These are phyloP conservation scores for Mucor mucedo DNA, from an alignment of 371 early-diverging fungal genomes.

Conservation along the genomic window DNA sequence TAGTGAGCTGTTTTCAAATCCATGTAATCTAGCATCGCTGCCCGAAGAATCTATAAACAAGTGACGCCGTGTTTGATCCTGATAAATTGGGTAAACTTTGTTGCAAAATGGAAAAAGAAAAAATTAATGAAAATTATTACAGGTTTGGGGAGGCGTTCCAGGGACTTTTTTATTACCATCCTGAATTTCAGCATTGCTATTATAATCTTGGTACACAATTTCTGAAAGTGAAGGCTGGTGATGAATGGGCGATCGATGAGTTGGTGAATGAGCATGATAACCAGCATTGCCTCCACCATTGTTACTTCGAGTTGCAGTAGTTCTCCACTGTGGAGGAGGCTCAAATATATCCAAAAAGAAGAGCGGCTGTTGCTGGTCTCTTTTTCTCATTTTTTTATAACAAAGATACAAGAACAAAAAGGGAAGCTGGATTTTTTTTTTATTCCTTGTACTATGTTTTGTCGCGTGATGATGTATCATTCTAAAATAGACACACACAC, in stretches of 20 bases:
- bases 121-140: too few relatives aligned
- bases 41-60: constrained; percentile 1
- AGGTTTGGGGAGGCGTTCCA: too few relatives aligned
- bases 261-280: constrained; percentile 12
- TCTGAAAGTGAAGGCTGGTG: constrained; percentile 31
- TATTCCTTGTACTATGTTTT: neutral
- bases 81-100: constrained; percentile 15
- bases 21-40: neutral
- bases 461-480: too few relatives aligned
- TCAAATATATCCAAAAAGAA: constrained; percentile 25
- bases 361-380: constrained; percentile 1
- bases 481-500: too few relatives aligned
- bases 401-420: constrained; percentile 1
- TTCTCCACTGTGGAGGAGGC: constrained; percentile 18
- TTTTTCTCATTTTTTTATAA: constrained; percentile 6
- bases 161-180: neutral
- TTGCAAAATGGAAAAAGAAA: too few relatives aligned
- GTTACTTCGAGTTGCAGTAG: constrained; percentile 4
- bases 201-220: constrained; percentile 27
- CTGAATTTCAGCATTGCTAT: constrained; percentile 2
- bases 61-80: constrained; percentile 8
- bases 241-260: constrained; percentile 26
- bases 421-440: neutral
- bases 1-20: constrained; percentile 1
- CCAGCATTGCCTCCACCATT: constrained; percentile 4